Base-by-base conservation (phyloP, 2,329 filamentous ascomycete genomes). In the Botrytis paeoniae region DNA sequence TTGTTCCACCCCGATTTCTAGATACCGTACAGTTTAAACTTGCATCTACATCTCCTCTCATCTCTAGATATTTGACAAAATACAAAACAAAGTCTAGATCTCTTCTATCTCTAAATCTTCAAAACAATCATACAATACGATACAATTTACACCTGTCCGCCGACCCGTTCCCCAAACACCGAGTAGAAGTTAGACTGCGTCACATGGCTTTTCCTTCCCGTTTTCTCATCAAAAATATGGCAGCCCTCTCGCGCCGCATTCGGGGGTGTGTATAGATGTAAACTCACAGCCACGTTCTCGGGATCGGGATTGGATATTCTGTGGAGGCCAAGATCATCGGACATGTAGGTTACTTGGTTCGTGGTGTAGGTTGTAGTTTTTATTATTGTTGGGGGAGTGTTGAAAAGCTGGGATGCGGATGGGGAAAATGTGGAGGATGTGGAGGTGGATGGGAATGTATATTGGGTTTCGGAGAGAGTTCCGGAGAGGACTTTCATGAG, bases 201-300 rank as follows among this genome's bases (percentile, higher is more conserved):
- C 64, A 94, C 86, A 81, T 94, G 92, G 77, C 86, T 91, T 73
- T 87, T 89, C 82, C 90, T 90, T 70, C 95, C 93, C 5, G 93
- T 97, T 77, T 86, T 86, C 76, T 91, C 88, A 79, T 95, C 89
- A 81, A 95, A 98, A 80, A 95, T 89, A 79, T 93, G 88, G 82
- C 93, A 97, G 37, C 95, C 95, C 74, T 89, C 88, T 74, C 88
- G 92, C 54, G 93, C 93, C 54, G 95, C 94, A 79, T 97, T 97
- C 4, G 95, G 95, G 51, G 95, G 95, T 22, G 93, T 95, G 80
- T 96, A 96, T 74, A 97, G 83, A 83, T 98, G 95, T 76, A 98
- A 84, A 73, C 94, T 97, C 66, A 97, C 91, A 76, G 94, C 95
- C 80, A 92, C 90, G 81, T 93, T 89, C 78, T 88, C 86, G 65